A percentile compares a stretch with the other conserved stretches of the same genome.
Conservation (phyloP, 2,329 filamentous ascomycete genomes). For the Trichoderma polysporum region DNA sequence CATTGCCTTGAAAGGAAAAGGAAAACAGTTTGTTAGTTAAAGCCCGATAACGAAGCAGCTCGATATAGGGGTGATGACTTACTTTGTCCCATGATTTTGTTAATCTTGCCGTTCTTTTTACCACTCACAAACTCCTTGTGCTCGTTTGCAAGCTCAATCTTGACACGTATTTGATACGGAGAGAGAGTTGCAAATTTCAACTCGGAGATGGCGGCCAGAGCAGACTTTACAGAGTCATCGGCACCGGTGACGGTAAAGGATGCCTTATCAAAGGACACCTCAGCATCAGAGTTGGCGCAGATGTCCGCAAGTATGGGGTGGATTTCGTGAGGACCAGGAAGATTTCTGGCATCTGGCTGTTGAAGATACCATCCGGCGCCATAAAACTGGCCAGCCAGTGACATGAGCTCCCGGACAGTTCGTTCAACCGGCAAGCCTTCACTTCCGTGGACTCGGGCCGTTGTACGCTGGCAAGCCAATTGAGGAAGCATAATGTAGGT, state of each 20-base stretch:
- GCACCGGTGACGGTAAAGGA: conserved; percentile 93
- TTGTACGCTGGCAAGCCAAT: conserved; percentile 78
- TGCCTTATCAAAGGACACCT: conserved; percentile 91
- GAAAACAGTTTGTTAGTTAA: neutral
- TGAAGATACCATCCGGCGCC: conserved; percentile 95
- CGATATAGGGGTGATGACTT: conserved; percentile 8
- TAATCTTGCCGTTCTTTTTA: conserved; percentile 99
- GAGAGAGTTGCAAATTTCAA: conserved; percentile 84
- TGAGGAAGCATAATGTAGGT: conserved; percentile 92
- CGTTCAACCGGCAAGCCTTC: conserved; percentile 94
- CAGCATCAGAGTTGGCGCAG: conserved; percentile 92
- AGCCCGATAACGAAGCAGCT: neutral
- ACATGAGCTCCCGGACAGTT: conserved; percentile 94
- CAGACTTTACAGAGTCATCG: conserved; percentile 92
- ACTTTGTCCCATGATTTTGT: conserved; percentile 99
- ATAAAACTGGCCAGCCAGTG: conserved; percentile 93
- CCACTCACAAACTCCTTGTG: conserved; percentile 99
- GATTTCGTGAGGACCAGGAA: conserved; percentile 69
- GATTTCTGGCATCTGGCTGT: conserved; percentile 64
- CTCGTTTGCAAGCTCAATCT: conserved; percentile 98
- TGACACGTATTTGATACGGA: conserved; percentile 91
- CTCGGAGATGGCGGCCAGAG: conserved; percentile 90
- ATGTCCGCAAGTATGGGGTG: conserved; percentile 92
- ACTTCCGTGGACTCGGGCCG: conserved; percentile 86
- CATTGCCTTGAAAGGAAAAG: conserved; percentile 63